Evolutionary conservation across 352 stramenopile species (phyloP).

Genomic region (Pythium dissimile): DNA sequence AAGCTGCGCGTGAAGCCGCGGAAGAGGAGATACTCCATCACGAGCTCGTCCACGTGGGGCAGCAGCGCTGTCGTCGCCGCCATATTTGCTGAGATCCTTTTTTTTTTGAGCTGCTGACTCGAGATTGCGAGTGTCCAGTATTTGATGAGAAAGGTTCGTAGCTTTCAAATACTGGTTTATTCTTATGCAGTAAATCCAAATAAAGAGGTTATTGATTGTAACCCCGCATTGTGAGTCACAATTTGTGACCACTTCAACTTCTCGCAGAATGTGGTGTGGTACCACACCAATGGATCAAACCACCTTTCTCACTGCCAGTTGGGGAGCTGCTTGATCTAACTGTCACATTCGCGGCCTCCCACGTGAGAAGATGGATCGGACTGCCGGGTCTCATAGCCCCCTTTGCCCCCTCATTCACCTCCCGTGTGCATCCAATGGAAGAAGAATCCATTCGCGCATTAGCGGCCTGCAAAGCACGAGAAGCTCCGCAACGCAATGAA

Average conservation of each 20-base stretch:
- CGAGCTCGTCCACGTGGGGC: slow-evolving; percentile 77
- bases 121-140: slow-evolving; percentile 3
- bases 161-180: not conserved
- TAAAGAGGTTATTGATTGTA: no score
- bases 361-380: no score
- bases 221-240: no score
- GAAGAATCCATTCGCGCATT: not conserved
- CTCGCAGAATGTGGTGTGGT: not conserved
- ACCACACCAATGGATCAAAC: no score
- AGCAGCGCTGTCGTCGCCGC: slow-evolving; percentile 41
- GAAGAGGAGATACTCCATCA: slow-evolving; percentile 88
- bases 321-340: not conserved
- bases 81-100: no score
- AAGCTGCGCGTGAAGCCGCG: slow-evolving; percentile 85
- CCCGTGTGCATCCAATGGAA: no score
- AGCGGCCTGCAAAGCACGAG: not conserved
- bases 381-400: no score
- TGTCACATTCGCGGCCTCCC: not conserved
- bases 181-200: no score
- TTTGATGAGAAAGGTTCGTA: slow-evolving; percentile 15
- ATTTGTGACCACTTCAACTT: no score
- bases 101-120: not conserved
- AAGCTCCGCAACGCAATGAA: slow-evolving; percentile 5
- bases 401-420: no score
- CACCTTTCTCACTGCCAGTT: no score